Conservation (phyloP, 2,329 filamentous ascomycete genomes). For the Dothiorella sarmentorum region DNA sequence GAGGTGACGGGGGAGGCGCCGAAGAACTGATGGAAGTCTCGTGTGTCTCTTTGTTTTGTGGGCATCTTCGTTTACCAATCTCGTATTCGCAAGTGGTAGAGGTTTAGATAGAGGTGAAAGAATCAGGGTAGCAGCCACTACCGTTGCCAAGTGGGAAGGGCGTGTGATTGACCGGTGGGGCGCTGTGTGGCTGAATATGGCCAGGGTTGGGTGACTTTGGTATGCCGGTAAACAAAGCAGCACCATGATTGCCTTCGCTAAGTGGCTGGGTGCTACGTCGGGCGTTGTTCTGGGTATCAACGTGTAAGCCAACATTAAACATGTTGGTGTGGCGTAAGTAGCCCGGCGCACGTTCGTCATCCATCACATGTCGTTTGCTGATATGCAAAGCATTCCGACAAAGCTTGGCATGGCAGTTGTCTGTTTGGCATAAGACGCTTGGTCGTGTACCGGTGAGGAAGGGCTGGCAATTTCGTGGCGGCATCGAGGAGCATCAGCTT, state of each 20-base stretch:
- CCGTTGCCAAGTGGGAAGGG: neutral
- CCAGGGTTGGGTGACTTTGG: neutral
- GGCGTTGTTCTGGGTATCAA: neutral
- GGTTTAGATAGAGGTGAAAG: neutral
- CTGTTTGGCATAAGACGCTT: neutral
- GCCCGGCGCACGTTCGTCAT: neutral
- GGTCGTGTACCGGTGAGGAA: neutral
- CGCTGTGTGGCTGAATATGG: neutral
- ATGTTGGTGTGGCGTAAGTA: neutral
- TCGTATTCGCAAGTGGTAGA: neutral
- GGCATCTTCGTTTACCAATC: neutral
- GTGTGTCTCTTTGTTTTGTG: neutral
- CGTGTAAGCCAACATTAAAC: neutral
- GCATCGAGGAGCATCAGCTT: slow-evolving; percentile 2
- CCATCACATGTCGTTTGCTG: neutral
- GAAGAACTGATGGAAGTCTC: neutral
- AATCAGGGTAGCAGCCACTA: neutral
- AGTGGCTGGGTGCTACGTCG: neutral
- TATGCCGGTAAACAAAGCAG: neutral
- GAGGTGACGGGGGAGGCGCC: slow-evolving; percentile 10
- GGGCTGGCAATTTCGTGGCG: neutral
- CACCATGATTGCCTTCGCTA: neutral
- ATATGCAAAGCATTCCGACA: neutral
- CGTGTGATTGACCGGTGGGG: neutral
- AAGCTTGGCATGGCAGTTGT: neutral